Base-by-base conservation (phyloP, 306 rosid species). In the Hippophae tibetana region DNA sequence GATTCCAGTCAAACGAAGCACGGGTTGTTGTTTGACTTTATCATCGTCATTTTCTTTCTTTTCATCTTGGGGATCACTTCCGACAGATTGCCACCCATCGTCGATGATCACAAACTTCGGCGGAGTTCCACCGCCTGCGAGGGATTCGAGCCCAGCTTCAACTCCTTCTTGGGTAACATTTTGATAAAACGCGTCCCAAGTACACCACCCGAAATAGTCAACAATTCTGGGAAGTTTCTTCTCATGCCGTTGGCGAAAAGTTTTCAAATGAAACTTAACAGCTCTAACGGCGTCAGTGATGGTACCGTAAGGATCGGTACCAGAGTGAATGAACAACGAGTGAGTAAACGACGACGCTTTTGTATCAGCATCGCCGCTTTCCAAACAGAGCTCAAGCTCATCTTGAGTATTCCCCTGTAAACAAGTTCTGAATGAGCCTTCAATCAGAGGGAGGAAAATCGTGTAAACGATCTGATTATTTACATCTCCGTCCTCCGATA, bases 111-210 rank as follows among this genome's bases (percentile, higher is more conserved):
- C 96, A 38, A 85, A 87, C 38, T 85, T 85, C 47, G 95, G 82
- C 14, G 96, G 95, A 0, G 96, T 62, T 0, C 95, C 96, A 0
- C 93, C 87, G 31, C 57, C 61, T 8, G 82, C 61, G 7, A 92
- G 82, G 0, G 93, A 76, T 13, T 69, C 40, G 0, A 92, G 58
- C 5, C 96, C 96, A 1, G 83, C 68, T 42, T 87, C 96, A 0
- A 92, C 98, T 0, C 88, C 96, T 66, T 87, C 95, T 65, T 81
- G 96, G 1, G 86, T 87, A 27, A 92, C 98, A 1, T 92, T 82
- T 12, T 81, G 81, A 72, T 92, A 92, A 61, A 87, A 87, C 3
- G 96, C 96, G 69, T 92, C 96, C 98, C 96, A 92, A 0, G 95
- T 92, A 58, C 98, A 87, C 98, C 96, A 92, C 0, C 96, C 93